A percentile compares a stretch with the other conserved stretches of the same genome.
These are phyloP conservation scores for Lactarius vividus DNA, from an alignment of 768 basidiomycete genomes.

Conservation along the genomic window DNA sequence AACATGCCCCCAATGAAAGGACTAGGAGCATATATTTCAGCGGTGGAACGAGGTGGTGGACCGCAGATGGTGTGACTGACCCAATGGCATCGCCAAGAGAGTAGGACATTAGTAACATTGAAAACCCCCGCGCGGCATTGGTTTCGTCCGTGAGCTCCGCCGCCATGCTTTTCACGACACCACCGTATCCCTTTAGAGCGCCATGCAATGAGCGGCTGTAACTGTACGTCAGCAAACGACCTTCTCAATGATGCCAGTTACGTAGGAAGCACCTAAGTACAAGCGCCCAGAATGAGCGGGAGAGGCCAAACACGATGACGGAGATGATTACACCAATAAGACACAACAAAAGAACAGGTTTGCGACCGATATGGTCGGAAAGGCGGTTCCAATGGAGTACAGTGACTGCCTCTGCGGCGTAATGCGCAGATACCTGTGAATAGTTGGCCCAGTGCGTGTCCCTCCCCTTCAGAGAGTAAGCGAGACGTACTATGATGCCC, in stretches of 20 bases:
- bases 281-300: not conserved
- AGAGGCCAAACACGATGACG: not conserved
- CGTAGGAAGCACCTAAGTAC: not conserved
- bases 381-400: not conserved
- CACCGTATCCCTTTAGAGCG: not conserved
- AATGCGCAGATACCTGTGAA: not conserved
- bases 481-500: not conserved
- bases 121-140: not conserved
- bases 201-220: not conserved
- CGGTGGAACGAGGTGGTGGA: too few relatives aligned
- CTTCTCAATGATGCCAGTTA: not conserved
- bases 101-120: not conserved
- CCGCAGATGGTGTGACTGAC: constrained; percentile 17
- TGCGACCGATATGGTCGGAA: not conserved
- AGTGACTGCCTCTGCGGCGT: not conserved
- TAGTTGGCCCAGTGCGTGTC: not conserved
- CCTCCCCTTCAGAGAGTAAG: not conserved
- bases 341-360: not conserved
- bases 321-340: not conserved
- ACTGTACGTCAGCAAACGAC: not conserved
- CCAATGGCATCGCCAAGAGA: not conserved
- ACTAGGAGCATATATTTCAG: constrained; percentile 8
- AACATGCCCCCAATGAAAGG: constrained; percentile 28
- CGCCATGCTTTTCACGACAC: not conserved
- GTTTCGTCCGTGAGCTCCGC: not conserved